Evolutionary conservation across 495 filamentous ascomycete species (phyloP).

Genomic region (Aspergillus homomorphus): DNA sequence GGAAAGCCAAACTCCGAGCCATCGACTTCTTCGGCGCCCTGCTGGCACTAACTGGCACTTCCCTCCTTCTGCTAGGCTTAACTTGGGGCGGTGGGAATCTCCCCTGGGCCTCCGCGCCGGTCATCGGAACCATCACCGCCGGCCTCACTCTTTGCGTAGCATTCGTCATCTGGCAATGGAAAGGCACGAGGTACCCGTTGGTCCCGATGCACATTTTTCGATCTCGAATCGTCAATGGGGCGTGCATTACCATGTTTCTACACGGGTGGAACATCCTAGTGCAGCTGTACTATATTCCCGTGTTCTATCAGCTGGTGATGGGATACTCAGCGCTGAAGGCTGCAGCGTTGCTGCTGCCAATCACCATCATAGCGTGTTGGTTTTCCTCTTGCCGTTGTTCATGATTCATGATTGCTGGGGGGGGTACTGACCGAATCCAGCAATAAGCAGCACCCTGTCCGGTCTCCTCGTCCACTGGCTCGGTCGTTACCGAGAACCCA

Average conservation of each 20-base stretch:
- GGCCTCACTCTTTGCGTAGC: slow-evolving; percentile 39
- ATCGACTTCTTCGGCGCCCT: slow-evolving; percentile 47
- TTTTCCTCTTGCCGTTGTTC: not conserved
- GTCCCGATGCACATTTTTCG: slow-evolving; percentile 50
- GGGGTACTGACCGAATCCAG: slow-evolving; percentile 17
- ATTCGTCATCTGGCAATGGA: slow-evolving; percentile 54
- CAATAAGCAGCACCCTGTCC: slow-evolving; percentile 48
- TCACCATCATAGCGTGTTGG: slow-evolving; percentile 50
- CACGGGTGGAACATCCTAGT: slow-evolving; percentile 55
- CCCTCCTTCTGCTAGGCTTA: slow-evolving; percentile 48
- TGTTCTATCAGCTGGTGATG: slow-evolving; percentile 55
- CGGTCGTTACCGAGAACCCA: slow-evolving; percentile 52
- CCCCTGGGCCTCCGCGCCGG: slow-evolving; percentile 47
- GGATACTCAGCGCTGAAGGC: slow-evolving; percentile 49
- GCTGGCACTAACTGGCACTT: slow-evolving; percentile 39
- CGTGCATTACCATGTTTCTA: slow-evolving; percentile 53
- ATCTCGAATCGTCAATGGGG: slow-evolving; percentile 48
- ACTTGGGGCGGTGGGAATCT: slow-evolving; percentile 52
- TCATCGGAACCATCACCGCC: slow-evolving; percentile 46
- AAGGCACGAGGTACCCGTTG: slow-evolving; percentile 28
- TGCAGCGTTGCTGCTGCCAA: slow-evolving; percentile 51
- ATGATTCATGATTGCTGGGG: too few relatives aligned
- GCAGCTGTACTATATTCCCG: slow-evolving; percentile 54
- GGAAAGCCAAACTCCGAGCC: slow-evolving; percentile 47
- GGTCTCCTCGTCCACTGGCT: slow-evolving; percentile 51